These are phyloP conservation scores for Salix koriyanagi DNA, from an alignment of 345 rosid genomes.

Conservation along the genomic window DNA sequence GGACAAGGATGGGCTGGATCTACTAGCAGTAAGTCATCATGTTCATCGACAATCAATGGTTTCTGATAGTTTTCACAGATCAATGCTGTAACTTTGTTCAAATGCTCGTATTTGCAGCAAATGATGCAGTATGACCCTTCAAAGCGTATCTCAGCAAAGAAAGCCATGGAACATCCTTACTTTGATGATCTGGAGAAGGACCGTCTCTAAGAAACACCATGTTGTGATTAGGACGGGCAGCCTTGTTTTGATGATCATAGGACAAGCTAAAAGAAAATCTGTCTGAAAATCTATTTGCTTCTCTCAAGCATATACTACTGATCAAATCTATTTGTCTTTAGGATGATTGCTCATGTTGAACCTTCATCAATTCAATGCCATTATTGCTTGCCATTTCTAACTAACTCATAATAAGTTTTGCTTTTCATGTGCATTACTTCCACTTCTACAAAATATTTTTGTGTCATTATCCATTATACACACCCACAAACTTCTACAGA, in stretches of 20 bases:
- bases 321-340: neutral
- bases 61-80: neutral
- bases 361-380: neutral
- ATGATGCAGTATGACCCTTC: conserved; percentile 89
- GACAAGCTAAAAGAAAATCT: neutral
- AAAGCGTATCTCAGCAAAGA: conserved; percentile 82
- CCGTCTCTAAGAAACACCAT: conserved; percentile 26
- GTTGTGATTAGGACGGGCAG: neutral
- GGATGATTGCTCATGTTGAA: neutral
- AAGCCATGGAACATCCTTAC: conserved; percentile 95
- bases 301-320: conserved; percentile 48
- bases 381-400: neutral
- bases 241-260: neutral
- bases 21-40: conserved; percentile 53
- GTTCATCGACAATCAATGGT: neutral
- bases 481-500: too few relatives aligned
- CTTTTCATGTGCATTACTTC: too few relatives aligned
- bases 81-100: too few relatives aligned
- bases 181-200: conserved; percentile 66
- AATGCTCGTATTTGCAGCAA: conserved; percentile 47
- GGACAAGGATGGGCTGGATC: conserved; percentile 66
- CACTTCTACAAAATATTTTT: too few relatives aligned
- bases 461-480: too few relatives aligned
- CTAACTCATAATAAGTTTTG: neutral
- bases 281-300: conserved; percentile 34